These are phyloP conservation scores for Magnaporthiopsis incrustans DNA, from an alignment of 2,329 filamentous ascomycete species.

Conservation along the genomic window DNA sequence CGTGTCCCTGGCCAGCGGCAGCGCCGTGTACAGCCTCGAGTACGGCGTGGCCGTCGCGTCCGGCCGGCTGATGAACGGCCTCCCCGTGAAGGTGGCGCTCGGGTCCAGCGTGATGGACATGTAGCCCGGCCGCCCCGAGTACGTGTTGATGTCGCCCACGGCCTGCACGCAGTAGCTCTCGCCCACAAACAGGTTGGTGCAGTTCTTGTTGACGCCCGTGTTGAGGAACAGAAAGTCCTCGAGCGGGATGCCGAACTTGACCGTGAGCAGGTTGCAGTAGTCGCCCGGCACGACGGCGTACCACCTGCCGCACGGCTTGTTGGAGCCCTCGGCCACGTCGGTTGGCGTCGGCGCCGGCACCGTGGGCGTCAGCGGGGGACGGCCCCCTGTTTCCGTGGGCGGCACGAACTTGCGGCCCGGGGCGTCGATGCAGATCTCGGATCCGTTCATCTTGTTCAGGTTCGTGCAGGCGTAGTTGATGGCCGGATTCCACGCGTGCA, in stretches of 20 bases:
- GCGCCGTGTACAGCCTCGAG: not conserved
- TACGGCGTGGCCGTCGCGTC: not conserved
- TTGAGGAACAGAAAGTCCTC: conserved; percentile 4
- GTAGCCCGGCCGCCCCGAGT: not conserved
- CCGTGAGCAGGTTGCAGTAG: not conserved
- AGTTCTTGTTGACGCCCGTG: not conserved
- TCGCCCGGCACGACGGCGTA: not conserved
- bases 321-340: not conserved
- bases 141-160: conserved; percentile 5
- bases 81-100: not conserved
- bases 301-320: not conserved
- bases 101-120: not conserved
- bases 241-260: not conserved
- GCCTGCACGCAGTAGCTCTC: conserved; percentile 2
- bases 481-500: not conserved
- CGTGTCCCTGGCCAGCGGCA: not conserved
- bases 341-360: not conserved
- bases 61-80: not conserved
- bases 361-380: not conserved
- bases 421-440: not conserved
- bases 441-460: not conserved
- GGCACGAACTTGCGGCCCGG: not conserved
- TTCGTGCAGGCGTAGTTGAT: not conserved
- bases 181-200: conserved; percentile 1
- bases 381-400: not conserved